phyloP scores from a whole-genome alignment of 768 basidiomycete species.

The Pleurotus giganteus region DNA sequence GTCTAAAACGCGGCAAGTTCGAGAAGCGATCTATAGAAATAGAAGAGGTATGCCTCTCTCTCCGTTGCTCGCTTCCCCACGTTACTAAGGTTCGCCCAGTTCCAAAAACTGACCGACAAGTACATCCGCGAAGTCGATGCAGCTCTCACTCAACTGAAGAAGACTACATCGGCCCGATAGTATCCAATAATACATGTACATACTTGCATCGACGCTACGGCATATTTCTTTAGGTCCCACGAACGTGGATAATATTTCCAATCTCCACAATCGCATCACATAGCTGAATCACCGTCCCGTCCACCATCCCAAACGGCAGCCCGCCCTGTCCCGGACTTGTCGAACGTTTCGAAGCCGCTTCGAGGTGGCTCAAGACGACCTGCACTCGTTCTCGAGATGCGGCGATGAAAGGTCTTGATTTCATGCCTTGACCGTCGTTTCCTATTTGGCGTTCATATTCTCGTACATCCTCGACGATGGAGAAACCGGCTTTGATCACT shows the following conservation, averaged over 20 bases:
- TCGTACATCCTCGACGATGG: neutral
- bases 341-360: neutral
- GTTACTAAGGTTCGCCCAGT: constrained; percentile 37
- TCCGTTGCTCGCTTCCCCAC: neutral
- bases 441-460: neutral
- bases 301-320: neutral
- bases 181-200: neutral
- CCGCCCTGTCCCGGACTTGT: no score
- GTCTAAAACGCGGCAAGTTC: constrained; percentile 67
- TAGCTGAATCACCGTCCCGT: neutral
- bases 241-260: neutral
- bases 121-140: constrained; percentile 67
- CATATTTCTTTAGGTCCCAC: no score
- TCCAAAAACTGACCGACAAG: constrained; percentile 69
- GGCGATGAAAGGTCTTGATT: neutral
- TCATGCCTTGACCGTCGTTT: neutral
- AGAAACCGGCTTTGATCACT: neutral
- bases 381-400: neutral
- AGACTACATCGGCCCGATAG: constrained; percentile 41
- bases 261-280: neutral
- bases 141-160: constrained; percentile 61
- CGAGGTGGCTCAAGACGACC: neutral
- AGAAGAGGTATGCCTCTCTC: constrained; percentile 55
- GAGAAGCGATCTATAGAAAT: constrained; percentile 66
- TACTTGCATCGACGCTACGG: no score